phyloP scores from a whole-genome alignment of 2,329 filamentous ascomycete genomes.

The Fusarium oxysporum region DNA sequence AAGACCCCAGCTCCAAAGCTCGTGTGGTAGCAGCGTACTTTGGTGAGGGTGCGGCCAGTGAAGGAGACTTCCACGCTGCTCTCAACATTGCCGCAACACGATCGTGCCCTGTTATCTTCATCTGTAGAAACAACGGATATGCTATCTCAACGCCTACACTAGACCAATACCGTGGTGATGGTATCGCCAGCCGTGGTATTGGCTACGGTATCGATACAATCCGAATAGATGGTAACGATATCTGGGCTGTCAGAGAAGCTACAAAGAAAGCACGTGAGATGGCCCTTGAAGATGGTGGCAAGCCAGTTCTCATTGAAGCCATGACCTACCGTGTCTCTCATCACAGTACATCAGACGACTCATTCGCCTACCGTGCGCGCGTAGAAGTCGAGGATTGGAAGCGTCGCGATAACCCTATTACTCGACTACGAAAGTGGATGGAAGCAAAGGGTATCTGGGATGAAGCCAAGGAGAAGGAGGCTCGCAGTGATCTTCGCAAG shows the following conservation, averaged over 20 bases:
- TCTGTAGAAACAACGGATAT: slow-evolving; percentile 93
- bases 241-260: slow-evolving; percentile 87
- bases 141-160: slow-evolving; percentile 90
- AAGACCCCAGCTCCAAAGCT: slow-evolving; percentile 74
- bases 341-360: slow-evolving; percentile 96
- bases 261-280: slow-evolving; percentile 81
- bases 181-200: slow-evolving; percentile 86
- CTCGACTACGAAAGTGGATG: slow-evolving; percentile 88
- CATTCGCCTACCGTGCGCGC: slow-evolving; percentile 92
- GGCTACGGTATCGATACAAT: slow-evolving; percentile 97
- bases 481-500: slow-evolving; percentile 73
- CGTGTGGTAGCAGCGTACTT: slow-evolving; percentile 87
- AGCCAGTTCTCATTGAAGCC: slow-evolving; percentile 88
- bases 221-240: slow-evolving; percentile 92
- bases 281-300: slow-evolving; percentile 83
- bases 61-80: slow-evolving; percentile 92
- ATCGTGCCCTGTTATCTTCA: slow-evolving; percentile 87
- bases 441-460: slow-evolving; percentile 87
- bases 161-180: slow-evolving; percentile 92
- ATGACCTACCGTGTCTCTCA: slow-evolving; percentile 99
- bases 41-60: slow-evolving; percentile 88
- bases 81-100: slow-evolving; percentile 91
- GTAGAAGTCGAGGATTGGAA: slow-evolving; percentile 98
- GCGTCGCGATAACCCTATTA: slow-evolving; percentile 87
- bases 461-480: slow-evolving; percentile 81